These are phyloP conservation scores for Priceomyces castillae DNA, from an alignment of 805 yeast species.

Conservation along the genomic window DNA sequence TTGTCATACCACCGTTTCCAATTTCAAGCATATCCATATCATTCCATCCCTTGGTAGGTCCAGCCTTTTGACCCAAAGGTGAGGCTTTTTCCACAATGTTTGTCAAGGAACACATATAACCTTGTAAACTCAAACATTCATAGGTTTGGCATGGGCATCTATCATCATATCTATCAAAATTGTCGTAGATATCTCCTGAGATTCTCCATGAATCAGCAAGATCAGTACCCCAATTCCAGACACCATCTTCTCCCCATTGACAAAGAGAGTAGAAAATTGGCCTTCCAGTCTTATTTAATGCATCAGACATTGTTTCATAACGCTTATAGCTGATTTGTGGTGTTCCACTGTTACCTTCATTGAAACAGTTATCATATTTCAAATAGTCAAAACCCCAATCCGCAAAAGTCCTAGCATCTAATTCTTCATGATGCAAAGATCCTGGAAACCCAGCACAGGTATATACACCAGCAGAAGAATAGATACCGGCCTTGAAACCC, in stretches of 20 bases:
- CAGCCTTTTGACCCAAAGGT: conserved; percentile 22
- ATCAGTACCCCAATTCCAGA: conserved; percentile 27
- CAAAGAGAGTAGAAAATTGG: conserved; percentile 26
- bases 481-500: conserved; percentile 29
- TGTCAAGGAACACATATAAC: conserved; percentile 21
- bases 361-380: conserved; percentile 30
- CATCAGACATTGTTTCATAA: conserved; percentile 25
- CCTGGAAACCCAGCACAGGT: conserved; percentile 31
- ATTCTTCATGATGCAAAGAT: conserved; percentile 23
- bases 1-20: conserved; percentile 25
- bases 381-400: conserved; percentile 27
- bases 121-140: conserved; percentile 20
- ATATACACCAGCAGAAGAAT: conserved; percentile 29
- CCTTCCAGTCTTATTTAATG: conserved; percentile 24
- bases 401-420: conserved; percentile 25
- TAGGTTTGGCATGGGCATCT: conserved; percentile 26
- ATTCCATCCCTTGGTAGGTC: conserved; percentile 19
- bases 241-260: conserved; percentile 30
- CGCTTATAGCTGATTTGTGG: conserved; percentile 21
- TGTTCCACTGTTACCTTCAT: too few species aligned
- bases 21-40: conserved; percentile 29
- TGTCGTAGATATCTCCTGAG: conserved; percentile 22
- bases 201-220: conserved; percentile 29
- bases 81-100: conserved; percentile 25
- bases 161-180: conserved; percentile 15